Conservation (phyloP, 345 rosid species). For the Acer yangbiense region DNA sequence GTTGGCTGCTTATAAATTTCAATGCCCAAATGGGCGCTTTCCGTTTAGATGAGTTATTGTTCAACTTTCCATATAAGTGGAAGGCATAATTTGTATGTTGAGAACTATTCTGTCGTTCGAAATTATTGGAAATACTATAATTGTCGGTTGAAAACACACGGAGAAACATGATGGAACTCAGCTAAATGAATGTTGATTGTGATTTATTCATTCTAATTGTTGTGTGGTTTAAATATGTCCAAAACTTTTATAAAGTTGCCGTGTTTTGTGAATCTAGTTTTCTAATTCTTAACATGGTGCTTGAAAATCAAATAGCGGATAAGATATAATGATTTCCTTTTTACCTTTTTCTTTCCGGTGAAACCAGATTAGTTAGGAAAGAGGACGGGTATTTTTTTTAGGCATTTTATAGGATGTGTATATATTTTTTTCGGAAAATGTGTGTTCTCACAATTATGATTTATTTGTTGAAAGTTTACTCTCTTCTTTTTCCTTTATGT, state of each 20-base stretch:
- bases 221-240: background rate
- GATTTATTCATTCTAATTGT: too few relatives aligned
- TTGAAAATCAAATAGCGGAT: too few relatives aligned
- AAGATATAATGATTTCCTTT: background rate
- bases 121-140: background rate
- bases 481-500: slow-evolving; percentile 15
- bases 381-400: background rate
- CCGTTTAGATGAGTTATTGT: background rate
- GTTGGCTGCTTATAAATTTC: background rate
- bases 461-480: background rate
- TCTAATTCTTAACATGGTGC: background rate
- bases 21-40: too few relatives aligned
- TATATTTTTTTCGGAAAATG: background rate
- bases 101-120: background rate
- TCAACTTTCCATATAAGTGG: background rate
- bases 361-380: background rate
- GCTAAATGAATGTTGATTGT: too few relatives aligned
- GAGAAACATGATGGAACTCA: too few relatives aligned
- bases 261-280: background rate
- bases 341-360: background rate
- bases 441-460: background rate
- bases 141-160: background rate
- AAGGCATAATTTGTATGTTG: background rate
- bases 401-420: background rate
- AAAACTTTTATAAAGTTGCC: background rate